Base-by-base conservation (phyloP, 805 yeast genomes). In the Soucietia sequanensis region DNA sequence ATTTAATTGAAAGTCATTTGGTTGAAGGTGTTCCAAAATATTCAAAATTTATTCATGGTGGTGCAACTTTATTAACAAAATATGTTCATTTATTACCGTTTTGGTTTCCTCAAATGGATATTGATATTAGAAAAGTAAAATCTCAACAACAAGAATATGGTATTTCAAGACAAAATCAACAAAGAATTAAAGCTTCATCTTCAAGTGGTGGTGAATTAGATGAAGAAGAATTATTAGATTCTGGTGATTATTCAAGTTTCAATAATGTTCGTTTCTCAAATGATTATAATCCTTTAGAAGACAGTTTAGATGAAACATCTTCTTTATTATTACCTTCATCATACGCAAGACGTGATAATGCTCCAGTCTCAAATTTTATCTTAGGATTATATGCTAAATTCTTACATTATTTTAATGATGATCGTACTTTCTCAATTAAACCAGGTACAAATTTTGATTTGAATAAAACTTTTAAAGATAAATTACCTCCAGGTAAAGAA, bases 21-120 rank as follows among this genome's bases (percentile, higher is more conserved):
- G 99, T 93, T 27, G 99, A 93, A 64, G 97, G 97, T 1, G 96
- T 93, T 27, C 99, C 99, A 19, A 93, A 93, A 63, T 93, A 88
- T 61, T 91, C 98, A 36, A 93, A 93, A 61, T 93, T 93, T 54
- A 91, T 93, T 48, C 99, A 93, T 54, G 99, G 99, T 49, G 81
- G 88, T 40, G 96, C 99, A 5, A 74, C 93, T n/a, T 67, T 93
- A 52, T 66, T 93, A 45, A 91, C 96, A 12, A 91, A 88, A 27
- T 78, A 72, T 58, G 88, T 89, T 26, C 76, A 81, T 34, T 73
- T 87, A 45, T 81, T 93, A 54, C 99, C 99, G 35, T 93, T 87
- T 65, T 93, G 99, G 99, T 72, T 81, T 43, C 96, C 98, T 8
- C 99, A 93, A 65, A 93, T 93, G 99, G 85, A 78, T 46, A 83